Evolutionary conservation across 129 eudicot species (phyloP).

Genomic region (Lactuca sativa): DNA sequence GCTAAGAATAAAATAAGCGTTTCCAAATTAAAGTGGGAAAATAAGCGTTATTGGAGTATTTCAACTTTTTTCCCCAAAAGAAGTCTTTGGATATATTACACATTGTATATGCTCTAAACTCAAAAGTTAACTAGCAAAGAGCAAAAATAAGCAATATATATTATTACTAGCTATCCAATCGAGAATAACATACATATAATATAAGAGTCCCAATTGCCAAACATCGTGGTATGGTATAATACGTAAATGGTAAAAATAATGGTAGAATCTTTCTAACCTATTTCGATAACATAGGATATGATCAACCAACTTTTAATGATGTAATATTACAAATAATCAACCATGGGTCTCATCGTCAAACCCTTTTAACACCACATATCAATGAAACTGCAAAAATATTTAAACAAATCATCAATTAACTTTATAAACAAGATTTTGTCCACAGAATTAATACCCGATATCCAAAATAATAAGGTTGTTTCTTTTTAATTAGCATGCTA

Average conservation of each 20-base stretch:
- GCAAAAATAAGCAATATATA: neutral
- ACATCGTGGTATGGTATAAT: constrained; percentile 16
- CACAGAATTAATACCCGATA: neutral
- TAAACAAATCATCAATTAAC: neutral
- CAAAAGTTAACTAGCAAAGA: neutral
- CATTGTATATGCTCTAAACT: neutral
- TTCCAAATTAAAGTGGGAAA: too few relatives aligned
- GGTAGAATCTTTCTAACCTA: constrained; percentile 36
- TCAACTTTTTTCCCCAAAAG: too few relatives aligned
- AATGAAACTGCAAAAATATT: constrained; percentile 26
- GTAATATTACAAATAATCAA: constrained; percentile 28
- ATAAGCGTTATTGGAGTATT: too few relatives aligned
- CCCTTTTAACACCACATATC: constrained; percentile 9
- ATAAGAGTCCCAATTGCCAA: constrained; percentile 9
- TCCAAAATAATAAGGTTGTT: neutral
- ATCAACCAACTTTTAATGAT: constrained; percentile 11
- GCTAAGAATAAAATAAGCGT: too few relatives aligned
- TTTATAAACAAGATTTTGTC: neutral
- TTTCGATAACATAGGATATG: constrained; percentile 19
- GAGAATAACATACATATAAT: constrained; percentile 3
- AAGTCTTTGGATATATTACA: too few relatives aligned
- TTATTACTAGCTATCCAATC: constrained; percentile 22
- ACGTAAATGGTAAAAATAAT: constrained; percentile 20
- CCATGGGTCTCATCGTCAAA: constrained; percentile 18
- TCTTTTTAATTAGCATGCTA: neutral